Conservation (phyloP, 83 land plant species). For the Picea engelmannii region DNA sequence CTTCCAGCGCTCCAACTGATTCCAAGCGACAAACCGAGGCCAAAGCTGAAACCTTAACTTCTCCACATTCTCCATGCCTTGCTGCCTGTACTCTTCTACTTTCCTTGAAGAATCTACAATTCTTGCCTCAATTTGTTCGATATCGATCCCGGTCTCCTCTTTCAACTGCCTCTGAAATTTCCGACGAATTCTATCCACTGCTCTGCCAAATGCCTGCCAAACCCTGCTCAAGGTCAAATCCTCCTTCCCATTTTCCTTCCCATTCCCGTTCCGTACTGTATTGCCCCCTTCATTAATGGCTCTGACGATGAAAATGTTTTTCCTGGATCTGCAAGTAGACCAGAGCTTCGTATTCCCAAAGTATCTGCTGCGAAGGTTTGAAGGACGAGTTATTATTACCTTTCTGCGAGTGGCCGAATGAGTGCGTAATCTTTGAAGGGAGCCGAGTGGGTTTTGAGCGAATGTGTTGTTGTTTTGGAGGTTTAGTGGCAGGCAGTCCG, state of each 20-base stretch:
- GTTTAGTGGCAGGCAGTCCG: too few species aligned
- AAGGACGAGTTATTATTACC: too few species aligned
- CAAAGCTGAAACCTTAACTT: constrained; percentile 36
- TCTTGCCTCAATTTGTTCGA: constrained; percentile 18
- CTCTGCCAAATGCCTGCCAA: constrained; percentile 18
- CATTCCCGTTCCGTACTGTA: constrained; percentile 6
- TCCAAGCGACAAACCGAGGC: constrained; percentile 63
- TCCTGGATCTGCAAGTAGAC: neutral
- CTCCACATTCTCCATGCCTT: constrained; percentile 7
- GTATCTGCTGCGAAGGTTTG: too few species aligned
- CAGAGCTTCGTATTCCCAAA: too few species aligned
- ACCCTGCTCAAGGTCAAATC: neutral
- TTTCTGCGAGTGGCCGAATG: too few species aligned
- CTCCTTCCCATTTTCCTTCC: neutral
- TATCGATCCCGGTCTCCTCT: constrained; percentile 58
- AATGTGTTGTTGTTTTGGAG: too few species aligned
- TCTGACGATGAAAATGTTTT: neutral
- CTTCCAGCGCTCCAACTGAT: constrained; percentile 80
- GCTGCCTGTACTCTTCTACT: constrained; percentile 9
- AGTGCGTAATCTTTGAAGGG: too few species aligned
- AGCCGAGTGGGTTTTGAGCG: too few species aligned
- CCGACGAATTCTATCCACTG: constrained; percentile 34
- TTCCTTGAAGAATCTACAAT: constrained; percentile 20
- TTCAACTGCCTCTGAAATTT: constrained; percentile 36
- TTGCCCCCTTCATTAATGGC: neutral